phyloP scores from a whole-genome alignment of 2,329 filamentous ascomycete genomes.

The Byssoonygena ceratinophila region DNA sequence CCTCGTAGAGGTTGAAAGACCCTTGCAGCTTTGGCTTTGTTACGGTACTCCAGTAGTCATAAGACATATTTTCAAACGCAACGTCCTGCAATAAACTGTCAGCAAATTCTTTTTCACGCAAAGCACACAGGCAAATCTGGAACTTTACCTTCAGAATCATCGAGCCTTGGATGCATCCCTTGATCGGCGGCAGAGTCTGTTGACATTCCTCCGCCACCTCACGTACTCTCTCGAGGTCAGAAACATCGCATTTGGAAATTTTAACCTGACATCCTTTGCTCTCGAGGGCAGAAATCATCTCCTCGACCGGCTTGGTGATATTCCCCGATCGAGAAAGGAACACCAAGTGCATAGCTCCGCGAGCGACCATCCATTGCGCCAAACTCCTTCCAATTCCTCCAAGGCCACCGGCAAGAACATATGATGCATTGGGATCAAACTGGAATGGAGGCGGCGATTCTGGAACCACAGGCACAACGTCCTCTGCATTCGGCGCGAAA shows the following conservation, averaged over 20 bases:
- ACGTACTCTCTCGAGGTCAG: slow-evolving; percentile 13
- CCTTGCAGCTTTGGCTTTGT: slow-evolving; percentile 34
- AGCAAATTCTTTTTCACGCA: neutral
- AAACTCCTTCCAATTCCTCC: slow-evolving; percentile 22
- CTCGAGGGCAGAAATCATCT: slow-evolving; percentile 18
- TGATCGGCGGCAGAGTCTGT: slow-evolving; percentile 22
- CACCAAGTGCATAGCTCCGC: slow-evolving; percentile 24
- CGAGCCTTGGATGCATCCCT: slow-evolving; percentile 26
- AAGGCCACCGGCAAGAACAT: slow-evolving; percentile 18
- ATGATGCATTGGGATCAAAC: slow-evolving; percentile 16
- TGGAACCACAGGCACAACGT: slow-evolving; percentile 2
- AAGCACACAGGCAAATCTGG: neutral
- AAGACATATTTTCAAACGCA: slow-evolving; percentile 34
- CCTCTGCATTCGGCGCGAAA: slow-evolving; percentile 1
- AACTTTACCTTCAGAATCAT: slow-evolving; percentile 22
- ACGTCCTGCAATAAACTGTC: slow-evolving; percentile 17
- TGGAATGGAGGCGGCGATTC: neutral
- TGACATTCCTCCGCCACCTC: slow-evolving; percentile 15
- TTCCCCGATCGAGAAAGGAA: slow-evolving; percentile 24
- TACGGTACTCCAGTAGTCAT: slow-evolving; percentile 30
- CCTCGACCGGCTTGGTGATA: slow-evolving; percentile 14
- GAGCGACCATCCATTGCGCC: slow-evolving; percentile 19
- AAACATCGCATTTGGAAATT: slow-evolving; percentile 22
- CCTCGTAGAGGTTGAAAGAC: slow-evolving; percentile 28
- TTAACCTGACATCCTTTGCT: slow-evolving; percentile 15